Conservation (phyloP, 257 asterid species). For the Nicotiana tomentosiformis region DNA sequence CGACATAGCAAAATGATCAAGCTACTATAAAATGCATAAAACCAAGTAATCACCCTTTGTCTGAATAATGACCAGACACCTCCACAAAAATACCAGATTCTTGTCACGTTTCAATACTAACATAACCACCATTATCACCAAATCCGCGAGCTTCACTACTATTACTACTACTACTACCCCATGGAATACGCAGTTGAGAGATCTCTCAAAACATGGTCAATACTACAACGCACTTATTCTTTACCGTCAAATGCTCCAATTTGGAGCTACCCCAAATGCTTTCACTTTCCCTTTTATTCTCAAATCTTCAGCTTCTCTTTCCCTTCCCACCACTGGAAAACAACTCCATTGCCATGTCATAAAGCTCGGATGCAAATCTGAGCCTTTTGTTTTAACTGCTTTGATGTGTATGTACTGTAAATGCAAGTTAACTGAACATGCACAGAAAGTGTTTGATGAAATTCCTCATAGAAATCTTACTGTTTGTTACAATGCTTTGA, state of each 20-base stretch:
- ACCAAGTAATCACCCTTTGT: not conserved
- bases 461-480: conserved; percentile 43
- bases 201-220: conserved; percentile 58
- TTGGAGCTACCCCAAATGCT: conserved; percentile 61
- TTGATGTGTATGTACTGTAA: conserved; percentile 51
- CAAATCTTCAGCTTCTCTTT: conserved; percentile 65
- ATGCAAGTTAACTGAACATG: conserved; percentile 27
- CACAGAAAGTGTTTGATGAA: conserved; percentile 66
- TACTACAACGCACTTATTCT: conserved; percentile 43
- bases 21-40: not conserved
- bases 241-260: conserved; percentile 72
- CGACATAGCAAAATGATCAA: too few species aligned
- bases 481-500: conserved; percentile 78
- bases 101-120: conserved; percentile 9
- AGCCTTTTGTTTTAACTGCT: conserved; percentile 82
- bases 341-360: conserved; percentile 71
- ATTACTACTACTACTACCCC: conserved; percentile 18
- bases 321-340: conserved; percentile 40
- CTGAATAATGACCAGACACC: conserved; percentile 33
- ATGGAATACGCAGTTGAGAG: conserved; percentile 72
- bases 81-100: conserved; percentile 14
- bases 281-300: conserved; percentile 81
- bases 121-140: conserved; percentile 11
- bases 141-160: conserved; percentile 7
- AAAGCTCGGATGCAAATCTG: conserved; percentile 63